Evolutionary conservation across 192 early-diverging fungal genomes (phyloP).

Genomic region (Podila horticola): DNA sequence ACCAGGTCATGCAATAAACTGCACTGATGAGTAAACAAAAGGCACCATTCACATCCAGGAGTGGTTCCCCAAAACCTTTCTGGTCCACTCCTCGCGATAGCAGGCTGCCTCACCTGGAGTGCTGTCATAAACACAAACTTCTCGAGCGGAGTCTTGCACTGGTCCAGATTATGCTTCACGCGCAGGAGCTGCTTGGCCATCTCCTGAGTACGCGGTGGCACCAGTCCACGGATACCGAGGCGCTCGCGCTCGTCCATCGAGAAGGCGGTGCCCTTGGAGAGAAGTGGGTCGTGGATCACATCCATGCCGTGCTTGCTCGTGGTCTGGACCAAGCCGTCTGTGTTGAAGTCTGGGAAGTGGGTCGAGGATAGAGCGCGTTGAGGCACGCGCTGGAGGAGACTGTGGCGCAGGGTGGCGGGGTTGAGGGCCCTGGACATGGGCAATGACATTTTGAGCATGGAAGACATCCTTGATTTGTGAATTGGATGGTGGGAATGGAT

Average conservation of each 20-base stretch:
- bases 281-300: conserved; percentile 62
- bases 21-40: no score
- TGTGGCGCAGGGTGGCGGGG: background rate
- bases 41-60: no score
- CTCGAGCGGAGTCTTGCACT: conserved; percentile 56
- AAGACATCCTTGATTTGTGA: no score
- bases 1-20: no score
- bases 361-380: conserved; percentile 28
- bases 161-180: conserved; percentile 60
- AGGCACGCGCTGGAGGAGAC: background rate
- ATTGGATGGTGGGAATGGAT: no score
- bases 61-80: no score
- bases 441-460: background rate
- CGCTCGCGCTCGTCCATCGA: conserved; percentile 61
- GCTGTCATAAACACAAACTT: conserved; percentile 65
- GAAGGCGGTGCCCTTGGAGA: conserved; percentile 66
- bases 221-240: conserved; percentile 62
- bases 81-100: no score
- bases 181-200: conserved; percentile 65
- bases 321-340: conserved; percentile 47
- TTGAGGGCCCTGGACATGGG: background rate
- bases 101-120: conserved; percentile 38
- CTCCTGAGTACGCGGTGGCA: conserved; percentile 62
- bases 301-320: conserved; percentile 55
- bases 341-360: conserved; percentile 41